Evolutionary conservation across 2,329 filamentous ascomycete genomes (phyloP).

Genomic region (Coniosporium tulheliwenetii): DNA sequence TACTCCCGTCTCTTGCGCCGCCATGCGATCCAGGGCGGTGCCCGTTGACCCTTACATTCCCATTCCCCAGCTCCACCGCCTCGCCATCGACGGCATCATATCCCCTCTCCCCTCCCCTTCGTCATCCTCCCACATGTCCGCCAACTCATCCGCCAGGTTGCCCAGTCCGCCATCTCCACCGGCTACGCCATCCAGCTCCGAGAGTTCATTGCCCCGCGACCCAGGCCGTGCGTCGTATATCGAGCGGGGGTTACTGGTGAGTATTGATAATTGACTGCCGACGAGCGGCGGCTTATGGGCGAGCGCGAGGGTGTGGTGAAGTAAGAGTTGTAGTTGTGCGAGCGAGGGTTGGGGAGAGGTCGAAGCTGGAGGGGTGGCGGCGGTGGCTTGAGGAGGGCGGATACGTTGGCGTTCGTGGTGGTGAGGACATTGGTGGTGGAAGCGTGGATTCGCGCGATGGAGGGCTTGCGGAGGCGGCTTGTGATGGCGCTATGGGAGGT

Average conservation of each 20-base stretch:
- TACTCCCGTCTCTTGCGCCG: too few relatives aligned
- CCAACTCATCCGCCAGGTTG: constrained; percentile 68
- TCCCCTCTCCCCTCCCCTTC: too few relatives aligned
- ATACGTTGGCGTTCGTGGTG: constrained; percentile 20
- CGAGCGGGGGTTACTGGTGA: constrained; percentile 27
- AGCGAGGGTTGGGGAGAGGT: constrained; percentile 21
- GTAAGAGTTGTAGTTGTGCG: constrained; percentile 10
- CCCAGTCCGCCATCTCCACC: constrained; percentile 41
- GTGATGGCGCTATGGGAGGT: too few relatives aligned
- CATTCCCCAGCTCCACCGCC: neutral
- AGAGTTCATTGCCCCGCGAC: neutral
- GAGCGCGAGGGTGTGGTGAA: constrained; percentile 9
- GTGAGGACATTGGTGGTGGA: constrained; percentile 16
- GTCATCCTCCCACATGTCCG: constrained; percentile 49
- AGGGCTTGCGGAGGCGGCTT: too few relatives aligned
- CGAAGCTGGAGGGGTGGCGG: constrained; percentile 23
- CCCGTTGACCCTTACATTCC: too few relatives aligned
- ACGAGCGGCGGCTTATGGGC: constrained; percentile 22
- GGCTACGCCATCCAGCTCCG: neutral
- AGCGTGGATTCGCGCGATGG: neutral
- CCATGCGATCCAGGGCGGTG: too few relatives aligned
- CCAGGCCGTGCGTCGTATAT: constrained; percentile 3
- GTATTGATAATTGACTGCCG: constrained; percentile 24
- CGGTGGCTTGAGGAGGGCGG: constrained; percentile 16
- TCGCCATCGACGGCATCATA: constrained; percentile 16